These are phyloP conservation scores for Sugiyamaella grinbergsii DNA, from an alignment of 1,139 yeast species.

Conservation along the genomic window DNA sequence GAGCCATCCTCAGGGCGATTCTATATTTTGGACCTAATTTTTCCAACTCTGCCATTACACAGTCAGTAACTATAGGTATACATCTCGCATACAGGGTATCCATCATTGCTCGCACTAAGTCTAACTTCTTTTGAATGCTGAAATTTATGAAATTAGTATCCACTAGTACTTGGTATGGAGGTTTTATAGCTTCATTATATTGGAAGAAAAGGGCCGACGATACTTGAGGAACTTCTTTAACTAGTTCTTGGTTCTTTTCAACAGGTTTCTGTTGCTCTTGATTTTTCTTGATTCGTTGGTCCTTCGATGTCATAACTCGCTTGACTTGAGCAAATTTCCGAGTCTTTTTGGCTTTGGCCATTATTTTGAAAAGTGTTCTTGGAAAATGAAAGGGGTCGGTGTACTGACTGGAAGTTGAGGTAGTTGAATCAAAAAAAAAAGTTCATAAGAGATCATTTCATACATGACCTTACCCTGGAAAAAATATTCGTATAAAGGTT, in stretches of 20 bases:
- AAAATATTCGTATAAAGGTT: background rate
- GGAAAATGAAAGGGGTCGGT: too few species aligned
- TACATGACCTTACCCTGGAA: too few species aligned
- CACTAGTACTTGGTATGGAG: conserved; percentile 92
- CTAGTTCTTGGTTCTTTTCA: conserved; percentile 73
- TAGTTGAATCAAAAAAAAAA: too few species aligned
- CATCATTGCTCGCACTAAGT: conserved; percentile 93
- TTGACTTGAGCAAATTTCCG: conserved; percentile 94
- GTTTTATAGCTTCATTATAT: conserved; percentile 88
- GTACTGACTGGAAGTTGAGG: too few species aligned
- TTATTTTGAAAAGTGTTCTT: conserved; percentile 35
- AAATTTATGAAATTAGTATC: conserved; percentile 97
- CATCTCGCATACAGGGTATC: conserved; percentile 92
- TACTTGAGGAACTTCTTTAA: conserved; percentile 90
- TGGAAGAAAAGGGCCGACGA: conserved; percentile 95
- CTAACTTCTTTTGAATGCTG: conserved; percentile 92
- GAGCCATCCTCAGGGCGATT: conserved; percentile 87
- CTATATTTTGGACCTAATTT: conserved; percentile 93
- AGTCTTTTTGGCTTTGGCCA: conserved; percentile 98
- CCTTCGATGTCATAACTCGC: conserved; percentile 73
- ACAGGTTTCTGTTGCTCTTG: conserved; percentile 41
- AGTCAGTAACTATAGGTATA: conserved; percentile 92
- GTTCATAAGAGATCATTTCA: too few species aligned
- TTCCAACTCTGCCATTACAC: conserved; percentile 97
- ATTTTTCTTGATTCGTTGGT: conserved; percentile 47